Evolutionary conservation across 257 asterid genomes (phyloP).

Genomic region (Vinca minor): DNA sequence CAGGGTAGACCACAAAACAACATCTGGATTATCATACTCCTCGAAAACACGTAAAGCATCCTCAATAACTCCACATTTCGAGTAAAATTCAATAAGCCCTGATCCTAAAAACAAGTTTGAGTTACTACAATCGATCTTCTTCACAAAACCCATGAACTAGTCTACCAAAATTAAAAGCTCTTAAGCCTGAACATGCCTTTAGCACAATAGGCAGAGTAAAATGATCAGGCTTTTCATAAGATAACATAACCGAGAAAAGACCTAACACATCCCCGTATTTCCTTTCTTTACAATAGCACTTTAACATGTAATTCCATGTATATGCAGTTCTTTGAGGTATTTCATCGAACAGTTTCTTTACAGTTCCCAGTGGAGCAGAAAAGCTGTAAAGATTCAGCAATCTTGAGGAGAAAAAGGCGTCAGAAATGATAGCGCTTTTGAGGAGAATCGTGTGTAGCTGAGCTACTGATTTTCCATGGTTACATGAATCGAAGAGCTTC

Average conservation of each 20-base stretch:
- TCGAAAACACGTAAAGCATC: constrained; percentile 50
- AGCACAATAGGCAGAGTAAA: constrained; percentile 35
- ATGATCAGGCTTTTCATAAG: constrained; percentile 32
- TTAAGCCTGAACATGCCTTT: constrained; percentile 56
- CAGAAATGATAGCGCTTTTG: constrained; percentile 31
- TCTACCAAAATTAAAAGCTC: constrained; percentile 36
- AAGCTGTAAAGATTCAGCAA: constrained; percentile 21
- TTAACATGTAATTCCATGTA: constrained; percentile 41
- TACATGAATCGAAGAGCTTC: constrained; percentile 39
- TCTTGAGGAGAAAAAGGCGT: constrained; percentile 25
- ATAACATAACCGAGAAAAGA: constrained; percentile 35
- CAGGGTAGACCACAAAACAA: constrained; percentile 63
- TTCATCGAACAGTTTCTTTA: constrained; percentile 68
- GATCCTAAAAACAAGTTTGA: constrained; percentile 59
- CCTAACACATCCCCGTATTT: constrained; percentile 30
- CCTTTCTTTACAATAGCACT: constrained; percentile 29
- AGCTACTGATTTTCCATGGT: constrained; percentile 23
- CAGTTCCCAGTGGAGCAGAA: constrained; percentile 13
- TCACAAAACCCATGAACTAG: constrained; percentile 48
- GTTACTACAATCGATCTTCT: constrained; percentile 30
- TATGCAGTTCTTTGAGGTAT: constrained; percentile 30
- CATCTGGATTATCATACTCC: constrained; percentile 52
- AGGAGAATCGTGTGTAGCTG: constrained; percentile 39
- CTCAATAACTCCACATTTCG: constrained; percentile 53
- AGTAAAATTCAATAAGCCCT: constrained; percentile 47